These are phyloP conservation scores for Mucor sp. DNA, from an alignment of 371 early-diverging fungal genomes.

Conservation along the genomic window DNA sequence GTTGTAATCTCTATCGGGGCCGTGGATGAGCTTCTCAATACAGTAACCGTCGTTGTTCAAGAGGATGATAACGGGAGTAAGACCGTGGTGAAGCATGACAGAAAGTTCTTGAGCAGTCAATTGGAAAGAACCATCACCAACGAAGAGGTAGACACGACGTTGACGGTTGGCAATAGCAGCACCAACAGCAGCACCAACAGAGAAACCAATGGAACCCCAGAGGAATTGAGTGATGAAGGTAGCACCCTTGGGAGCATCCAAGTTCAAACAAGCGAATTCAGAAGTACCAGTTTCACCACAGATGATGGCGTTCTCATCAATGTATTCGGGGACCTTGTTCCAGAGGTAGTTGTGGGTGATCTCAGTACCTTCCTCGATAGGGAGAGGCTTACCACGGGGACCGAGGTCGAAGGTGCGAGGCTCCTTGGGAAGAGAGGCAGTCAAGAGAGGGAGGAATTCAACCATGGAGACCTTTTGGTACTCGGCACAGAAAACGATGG, in stretches of 20 bases:
- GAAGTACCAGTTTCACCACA: slow-evolving; percentile 58
- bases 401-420: slow-evolving; percentile 26
- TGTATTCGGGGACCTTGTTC: slow-evolving; percentile 37
- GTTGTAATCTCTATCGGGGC: slow-evolving; percentile 48
- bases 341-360: slow-evolving; percentile 51
- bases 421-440: slow-evolving; percentile 31
- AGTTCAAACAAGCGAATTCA: slow-evolving; percentile 45
- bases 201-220: slow-evolving; percentile 52
- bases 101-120: slow-evolving; percentile 53
- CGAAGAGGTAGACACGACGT: slow-evolving; percentile 44
- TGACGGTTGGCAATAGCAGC: slow-evolving; percentile 34
- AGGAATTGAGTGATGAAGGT: slow-evolving; percentile 42
- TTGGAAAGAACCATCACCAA: slow-evolving; percentile 62
- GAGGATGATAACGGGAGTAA: slow-evolving; percentile 48
- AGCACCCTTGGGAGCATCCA: slow-evolving; percentile 35
- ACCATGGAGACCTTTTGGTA: slow-evolving; percentile 45
- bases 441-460: slow-evolving; percentile 37
- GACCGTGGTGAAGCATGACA: slow-evolving; percentile 50
- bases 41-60: slow-evolving; percentile 59
- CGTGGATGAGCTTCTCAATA: slow-evolving; percentile 57
- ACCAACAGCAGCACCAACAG: slow-evolving; percentile 39
- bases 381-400: slow-evolving; percentile 26
- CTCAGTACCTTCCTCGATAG: slow-evolving; percentile 24
- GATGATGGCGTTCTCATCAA: slow-evolving; percentile 39
- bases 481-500: slow-evolving; percentile 40